These are phyloP conservation scores for Zopfia rhizophila DNA, from an alignment of 2,329 filamentous ascomycete species.

Conservation along the genomic window DNA sequence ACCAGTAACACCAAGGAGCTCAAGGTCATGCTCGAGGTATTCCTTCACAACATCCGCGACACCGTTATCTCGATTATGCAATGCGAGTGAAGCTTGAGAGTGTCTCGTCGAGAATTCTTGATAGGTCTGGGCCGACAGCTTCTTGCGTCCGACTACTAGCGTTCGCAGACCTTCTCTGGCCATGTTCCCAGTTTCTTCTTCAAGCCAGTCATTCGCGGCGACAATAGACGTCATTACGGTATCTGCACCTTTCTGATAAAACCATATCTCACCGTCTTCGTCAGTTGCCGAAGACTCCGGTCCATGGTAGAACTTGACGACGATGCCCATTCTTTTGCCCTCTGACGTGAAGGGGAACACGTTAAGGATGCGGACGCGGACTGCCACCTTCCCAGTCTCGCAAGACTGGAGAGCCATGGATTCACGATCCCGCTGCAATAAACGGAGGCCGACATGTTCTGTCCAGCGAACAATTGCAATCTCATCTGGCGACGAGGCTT, in stretches of 20 bases:
- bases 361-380: constrained; percentile 88
- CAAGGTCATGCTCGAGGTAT: constrained; percentile 86
- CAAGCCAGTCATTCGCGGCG: constrained; percentile 95
- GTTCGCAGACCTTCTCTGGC: constrained; percentile 94
- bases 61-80: constrained; percentile 80
- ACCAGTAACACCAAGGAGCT: constrained; percentile 95
- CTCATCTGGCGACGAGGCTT: constrained; percentile 96
- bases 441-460: constrained; percentile 86
- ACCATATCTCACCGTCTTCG: constrained; percentile 86
- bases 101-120: constrained; percentile 79
- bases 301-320: constrained; percentile 79
- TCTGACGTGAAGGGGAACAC: constrained; percentile 98
- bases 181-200: constrained; percentile 99
- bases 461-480: constrained; percentile 98
- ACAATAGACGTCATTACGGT: constrained; percentile 98
- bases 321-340: constrained; percentile 97
- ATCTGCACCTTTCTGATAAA: constrained; percentile 98
- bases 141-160: constrained; percentile 92
- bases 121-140: constrained; percentile 81
- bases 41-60: constrained; percentile 84
- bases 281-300: constrained; percentile 55
- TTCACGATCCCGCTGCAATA: constrained; percentile 87
- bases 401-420: constrained; percentile 84
- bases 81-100: constrained; percentile 80
- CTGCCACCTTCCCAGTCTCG: constrained; percentile 76